Evolutionary conservation across 805 yeast species (phyloP).

Genomic region (Lachancea waltii): DNA sequence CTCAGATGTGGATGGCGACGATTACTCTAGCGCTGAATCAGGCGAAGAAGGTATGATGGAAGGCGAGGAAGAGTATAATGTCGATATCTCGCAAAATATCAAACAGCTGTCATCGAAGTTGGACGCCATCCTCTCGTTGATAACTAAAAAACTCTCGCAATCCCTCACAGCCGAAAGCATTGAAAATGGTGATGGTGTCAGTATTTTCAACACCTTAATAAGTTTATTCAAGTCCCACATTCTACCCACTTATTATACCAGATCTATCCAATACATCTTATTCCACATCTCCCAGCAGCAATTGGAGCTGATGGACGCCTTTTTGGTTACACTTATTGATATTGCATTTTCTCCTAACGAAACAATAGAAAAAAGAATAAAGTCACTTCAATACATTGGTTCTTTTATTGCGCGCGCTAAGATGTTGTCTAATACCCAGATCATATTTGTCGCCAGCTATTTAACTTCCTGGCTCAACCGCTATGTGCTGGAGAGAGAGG

Average conservation of each 20-base stretch:
- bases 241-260: constrained; percentile 86
- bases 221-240: constrained; percentile 76
- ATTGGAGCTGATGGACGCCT: constrained; percentile 78
- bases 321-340: constrained; percentile 73
- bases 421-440: constrained; percentile 60
- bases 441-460: constrained; percentile 76
- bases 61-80: constrained; percentile 42
- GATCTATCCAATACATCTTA: constrained; percentile 76
- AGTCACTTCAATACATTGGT: constrained; percentile 86
- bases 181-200: constrained; percentile 57
- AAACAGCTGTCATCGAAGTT: constrained; percentile 56
- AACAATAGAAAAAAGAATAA: constrained; percentile 67
- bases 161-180: constrained; percentile 47
- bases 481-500: constrained; percentile 77
- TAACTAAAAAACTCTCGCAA: constrained; percentile 45
- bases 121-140: constrained; percentile 57
- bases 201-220: constrained; percentile 64
- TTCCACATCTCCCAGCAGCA: constrained; percentile 78
- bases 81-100: constrained; percentile 43
- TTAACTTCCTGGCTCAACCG: constrained; percentile 77
- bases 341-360: constrained; percentile 68
- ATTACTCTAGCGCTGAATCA: constrained; percentile 29
- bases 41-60: constrained; percentile 30
- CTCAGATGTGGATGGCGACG: constrained; percentile 33
- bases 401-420: constrained; percentile 87